Base-by-base conservation (phyloP, 1,284 basidiomycete species). In the Albatrellus sp. region DNA sequence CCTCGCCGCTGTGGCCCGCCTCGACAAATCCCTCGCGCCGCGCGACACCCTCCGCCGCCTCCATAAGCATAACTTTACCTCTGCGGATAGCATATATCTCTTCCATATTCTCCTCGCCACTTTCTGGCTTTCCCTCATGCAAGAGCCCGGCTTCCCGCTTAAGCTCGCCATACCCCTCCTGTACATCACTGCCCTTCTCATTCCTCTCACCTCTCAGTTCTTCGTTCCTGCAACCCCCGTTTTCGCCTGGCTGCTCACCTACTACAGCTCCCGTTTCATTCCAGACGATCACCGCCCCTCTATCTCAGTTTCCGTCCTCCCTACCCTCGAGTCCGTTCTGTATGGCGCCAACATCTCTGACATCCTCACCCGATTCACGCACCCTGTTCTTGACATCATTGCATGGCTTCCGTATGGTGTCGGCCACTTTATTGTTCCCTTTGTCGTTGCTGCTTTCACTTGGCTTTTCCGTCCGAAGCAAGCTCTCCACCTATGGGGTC, bases 331-430 rank as follows among this genome's bases (percentile, higher is more conserved):
- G 61, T 83, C 86, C 8, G 90, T 96, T 29, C 72, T 96, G 28
- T 98, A 96, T 60, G 94, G 94, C 9, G 93, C 91, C 42, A 98
- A 97, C 66, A 93, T 98, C 50, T 92, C 89, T 31, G 92, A 97
- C 63, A 85, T 98, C 57, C 80, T 98, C 50, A 98, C 93, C 2
- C 77, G 91, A 14, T 91, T 82, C 63, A 97, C 93, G 2, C 88
- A 96, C 57, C 89, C 92, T 2, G 54, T 90, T 19, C 77, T 98
- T 43, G 94, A 98, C 60, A 75, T 98, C 49, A 58, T 96, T 44
- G 93, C 93, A 0, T 98, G 94, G 94, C 59, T 98, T 1, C 93
- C 94, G 0, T 98, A 98, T 58, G 96, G 96, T 14, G 77, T 98
- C 37, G 70, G 84, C 13, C 94, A 98, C 64, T 98, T 94, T 62